A percentile compares a stretch with the other conserved stretches of the same genome.
These are phyloP conservation scores for Hemisphaericaspora nanyangensis DNA, from an alignment of 805 yeast species.

Conservation along the genomic window DNA sequence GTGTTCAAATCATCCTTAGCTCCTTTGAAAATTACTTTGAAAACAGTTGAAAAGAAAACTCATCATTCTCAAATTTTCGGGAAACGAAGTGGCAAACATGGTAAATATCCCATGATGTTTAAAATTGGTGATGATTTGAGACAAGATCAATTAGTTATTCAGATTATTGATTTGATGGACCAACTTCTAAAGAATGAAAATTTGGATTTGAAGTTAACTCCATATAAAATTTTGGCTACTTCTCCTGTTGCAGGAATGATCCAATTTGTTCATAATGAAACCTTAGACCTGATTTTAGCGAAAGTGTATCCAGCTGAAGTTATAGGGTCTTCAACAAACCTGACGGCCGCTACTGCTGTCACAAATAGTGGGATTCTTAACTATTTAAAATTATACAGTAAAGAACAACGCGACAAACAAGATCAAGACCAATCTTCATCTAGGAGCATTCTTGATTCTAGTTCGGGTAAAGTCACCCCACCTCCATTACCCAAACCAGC, in stretches of 20 bases:
- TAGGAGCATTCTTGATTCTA: slow-evolving; percentile 17
- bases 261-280: slow-evolving; percentile 91
- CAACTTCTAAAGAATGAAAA: slow-evolving; percentile 83
- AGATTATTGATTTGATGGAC: slow-evolving; percentile 88
- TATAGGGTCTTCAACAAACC: slow-evolving; percentile 2
- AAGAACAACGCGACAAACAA: slow-evolving; percentile 16
- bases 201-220: slow-evolving; percentile 80
- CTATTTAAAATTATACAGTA: slow-evolving; percentile 58
- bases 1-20: slow-evolving; percentile 91
- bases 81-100: slow-evolving; percentile 26
- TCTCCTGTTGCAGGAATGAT: slow-evolving; percentile 89
- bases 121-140: slow-evolving; percentile 94
- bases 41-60: slow-evolving; percentile 38
- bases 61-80: slow-evolving; percentile 28
- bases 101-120: slow-evolving; percentile 77
- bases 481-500: slow-evolving; percentile 24
- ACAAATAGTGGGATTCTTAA: slow-evolving; percentile 63
- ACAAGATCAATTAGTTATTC: slow-evolving; percentile 96
- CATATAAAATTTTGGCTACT: slow-evolving; percentile 87
- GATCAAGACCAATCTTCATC: slow-evolving; percentile 22
- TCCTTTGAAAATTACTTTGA: slow-evolving; percentile 80
- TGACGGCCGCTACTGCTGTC: slow-evolving; percentile 3
- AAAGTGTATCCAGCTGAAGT: slow-evolving; percentile 17
- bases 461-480: background rate
- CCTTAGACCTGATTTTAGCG: slow-evolving; percentile 73